phyloP scores from a whole-genome alignment of 1,284 basidiomycete species.

The Pseudozyma sp. region DNA sequence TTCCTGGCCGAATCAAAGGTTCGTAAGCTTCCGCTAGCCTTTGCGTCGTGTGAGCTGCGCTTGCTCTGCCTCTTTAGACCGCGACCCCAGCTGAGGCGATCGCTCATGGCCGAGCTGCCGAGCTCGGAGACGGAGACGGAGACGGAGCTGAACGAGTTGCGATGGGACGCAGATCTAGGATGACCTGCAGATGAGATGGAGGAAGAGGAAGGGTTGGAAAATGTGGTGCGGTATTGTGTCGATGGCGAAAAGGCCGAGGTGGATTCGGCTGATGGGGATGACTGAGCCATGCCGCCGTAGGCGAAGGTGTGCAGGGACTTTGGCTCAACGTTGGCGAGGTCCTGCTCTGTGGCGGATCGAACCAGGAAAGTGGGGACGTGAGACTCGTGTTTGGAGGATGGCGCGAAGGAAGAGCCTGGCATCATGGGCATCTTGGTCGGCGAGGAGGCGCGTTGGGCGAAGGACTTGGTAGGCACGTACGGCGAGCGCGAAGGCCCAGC shows the following conservation, averaged over 20 bases:
- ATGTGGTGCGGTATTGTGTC: slow-evolving; percentile 36
- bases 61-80: slow-evolving; percentile 39
- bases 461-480: slow-evolving; percentile 14
- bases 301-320: slow-evolving; percentile 39
- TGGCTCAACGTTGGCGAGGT: slow-evolving; percentile 37
- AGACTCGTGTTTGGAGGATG: slow-evolving; percentile 31
- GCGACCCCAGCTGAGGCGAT: slow-evolving; percentile 49
- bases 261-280: slow-evolving; percentile 20
- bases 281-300: slow-evolving; percentile 21
- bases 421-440: slow-evolving; percentile 17
- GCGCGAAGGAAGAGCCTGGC: background rate
- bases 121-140: slow-evolving; percentile 39
- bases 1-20: slow-evolving; percentile 10
- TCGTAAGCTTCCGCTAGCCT: slow-evolving; percentile 12
- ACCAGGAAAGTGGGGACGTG: slow-evolving; percentile 40
- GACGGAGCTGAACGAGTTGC: slow-evolving; percentile 52
- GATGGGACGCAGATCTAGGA: slow-evolving; percentile 34
- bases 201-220: slow-evolving; percentile 50
- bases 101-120: slow-evolving; percentile 36
- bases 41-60: slow-evolving; percentile 34
- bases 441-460: slow-evolving; percentile 11
- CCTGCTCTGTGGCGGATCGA: slow-evolving; percentile 42
- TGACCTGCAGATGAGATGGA: slow-evolving; percentile 42
- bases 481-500: slow-evolving; percentile 39
- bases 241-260: slow-evolving; percentile 29